Evolutionary conservation across 768 basidiomycete species (phyloP).

Genomic region (Coprinopsis marcescibilis): DNA sequence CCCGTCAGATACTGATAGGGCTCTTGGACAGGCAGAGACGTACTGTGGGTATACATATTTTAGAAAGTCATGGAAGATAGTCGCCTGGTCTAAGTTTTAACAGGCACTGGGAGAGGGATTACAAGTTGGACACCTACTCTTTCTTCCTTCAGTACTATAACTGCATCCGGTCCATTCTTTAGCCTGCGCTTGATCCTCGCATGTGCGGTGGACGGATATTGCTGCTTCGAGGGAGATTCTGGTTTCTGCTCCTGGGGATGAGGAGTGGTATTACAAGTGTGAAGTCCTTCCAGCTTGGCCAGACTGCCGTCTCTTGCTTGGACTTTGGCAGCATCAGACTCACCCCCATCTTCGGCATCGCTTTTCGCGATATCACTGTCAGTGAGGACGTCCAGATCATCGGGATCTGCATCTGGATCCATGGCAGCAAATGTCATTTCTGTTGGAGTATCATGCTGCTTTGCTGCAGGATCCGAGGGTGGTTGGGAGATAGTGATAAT

Average conservation of each 20-base stretch:
- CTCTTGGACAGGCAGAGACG: slow-evolving; percentile 18
- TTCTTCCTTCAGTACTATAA: slow-evolving; percentile 89
- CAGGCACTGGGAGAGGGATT: slow-evolving; percentile 2
- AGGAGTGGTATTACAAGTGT: slow-evolving; percentile 6
- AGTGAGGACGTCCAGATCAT: slow-evolving; percentile 40
- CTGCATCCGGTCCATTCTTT: slow-evolving; percentile 63
- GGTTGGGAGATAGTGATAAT: slow-evolving; percentile 82
- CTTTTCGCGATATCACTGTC: slow-evolving; percentile 29
- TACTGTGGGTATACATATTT: slow-evolving; percentile 93
- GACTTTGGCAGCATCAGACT: slow-evolving; percentile 24
- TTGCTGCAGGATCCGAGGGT: slow-evolving; percentile 50
- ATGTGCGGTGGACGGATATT: slow-evolving; percentile 26
- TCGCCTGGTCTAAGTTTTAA: slow-evolving; percentile 40
- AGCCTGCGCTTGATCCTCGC: slow-evolving; percentile 33
- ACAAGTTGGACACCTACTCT: slow-evolving; percentile 38
- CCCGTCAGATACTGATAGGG: neutral
- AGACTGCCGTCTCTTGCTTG: slow-evolving; percentile 47
- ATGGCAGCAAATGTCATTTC: slow-evolving; percentile 60
- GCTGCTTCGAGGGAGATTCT: slow-evolving; percentile 4
- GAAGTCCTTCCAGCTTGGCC: slow-evolving; percentile 50
- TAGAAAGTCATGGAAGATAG: slow-evolving; percentile 88
- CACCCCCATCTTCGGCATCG: slow-evolving; percentile 40
- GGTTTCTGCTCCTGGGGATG: slow-evolving; percentile 2
- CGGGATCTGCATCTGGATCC: slow-evolving; percentile 38
- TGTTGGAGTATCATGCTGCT: slow-evolving; percentile 35